Conservation (phyloP, 1,284 basidiomycete genomes). For the Pisolithus thermaeus region DNA sequence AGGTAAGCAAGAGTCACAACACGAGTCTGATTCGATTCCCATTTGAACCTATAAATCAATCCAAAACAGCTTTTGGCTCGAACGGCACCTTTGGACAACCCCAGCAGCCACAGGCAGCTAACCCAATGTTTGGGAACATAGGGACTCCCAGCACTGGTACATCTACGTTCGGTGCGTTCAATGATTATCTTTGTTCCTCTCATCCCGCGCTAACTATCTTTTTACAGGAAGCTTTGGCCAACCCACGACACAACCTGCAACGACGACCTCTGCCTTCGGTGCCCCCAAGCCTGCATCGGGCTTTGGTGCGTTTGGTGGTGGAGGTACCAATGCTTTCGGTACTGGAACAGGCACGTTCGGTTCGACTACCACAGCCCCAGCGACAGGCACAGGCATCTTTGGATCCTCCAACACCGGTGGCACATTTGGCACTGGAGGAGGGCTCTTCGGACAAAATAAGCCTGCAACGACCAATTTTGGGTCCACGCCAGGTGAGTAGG, state of each 20-base stretch:
- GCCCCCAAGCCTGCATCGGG: slow-evolving; percentile 60
- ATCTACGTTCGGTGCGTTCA: slow-evolving; percentile 55
- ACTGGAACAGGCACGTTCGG: slow-evolving; percentile 29
- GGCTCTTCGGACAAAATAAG: slow-evolving; percentile 45
- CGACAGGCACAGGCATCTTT: slow-evolving; percentile 39
- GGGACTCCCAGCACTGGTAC: slow-evolving; percentile 34
- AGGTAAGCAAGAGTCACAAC: slow-evolving; percentile 33
- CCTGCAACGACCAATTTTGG: slow-evolving; percentile 44
- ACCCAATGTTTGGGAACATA: slow-evolving; percentile 74
- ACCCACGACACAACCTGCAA: slow-evolving; percentile 33
- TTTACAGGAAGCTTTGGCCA: slow-evolving; percentile 54
- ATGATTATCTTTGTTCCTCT: slow-evolving; percentile 12
- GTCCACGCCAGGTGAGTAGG: slow-evolving; percentile 31
- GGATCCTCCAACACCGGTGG: slow-evolving; percentile 31
- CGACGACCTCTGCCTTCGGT: slow-evolving; percentile 48
- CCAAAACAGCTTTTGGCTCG: slow-evolving; percentile 37
- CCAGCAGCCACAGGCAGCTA: slow-evolving; percentile 51
- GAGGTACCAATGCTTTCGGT: slow-evolving; percentile 37
- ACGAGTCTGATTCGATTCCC: slow-evolving; percentile 21
- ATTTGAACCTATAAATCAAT: slow-evolving; percentile 19
- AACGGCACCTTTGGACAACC: slow-evolving; percentile 42
- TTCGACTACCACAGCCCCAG: slow-evolving; percentile 18
- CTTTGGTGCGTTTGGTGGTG: slow-evolving; percentile 63
- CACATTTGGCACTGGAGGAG: slow-evolving; percentile 38
- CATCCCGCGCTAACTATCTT: slow-evolving; percentile 14